Evolutionary conservation across 106 monocot genomes (phyloP), one percentile per base, ranked within the genome.

Genomic region (Phalaenopsis aphrodite): DNA sequence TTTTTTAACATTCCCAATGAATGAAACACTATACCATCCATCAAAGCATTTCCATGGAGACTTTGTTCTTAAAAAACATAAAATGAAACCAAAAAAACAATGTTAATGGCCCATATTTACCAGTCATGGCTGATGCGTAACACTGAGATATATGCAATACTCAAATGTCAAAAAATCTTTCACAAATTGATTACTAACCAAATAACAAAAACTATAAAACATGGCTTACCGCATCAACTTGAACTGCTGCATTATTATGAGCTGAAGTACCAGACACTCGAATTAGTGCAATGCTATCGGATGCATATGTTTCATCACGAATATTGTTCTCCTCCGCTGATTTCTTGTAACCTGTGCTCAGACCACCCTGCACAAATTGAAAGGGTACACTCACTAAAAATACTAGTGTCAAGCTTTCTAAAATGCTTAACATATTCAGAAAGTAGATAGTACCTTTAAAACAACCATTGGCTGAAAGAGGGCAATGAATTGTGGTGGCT

Each of bases 401-500:
- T 5, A 2, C 5, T 17, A n/a, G n/a, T n/a, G n/a, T 61, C 61
- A 61, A n/a, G 61, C 23, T 21, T 21, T 61, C 37, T 21, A 38
- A 38, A 36, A 69, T 8, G 37, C 11, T 2, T 2, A 38, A 14
- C 10, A 38, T 69, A 11, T 21, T 69, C 7, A 37, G 37, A 38
- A 69, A 37, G 23, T 38, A 30, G 39, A 3, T 69, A 52, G 17
- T 84, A 93, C 92, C 95, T 93, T 95, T 79, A 95, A 78, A 8
- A 93, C 78, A 81, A 93, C 80, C 93, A 95, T 93, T 16, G 93
- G 92, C 75, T 95, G 93, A 79, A 95, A 90, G 36, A 95, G 87
- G 21, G 93, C 89, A 85, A 91, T 81, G 82, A 95, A 93, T 36
- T 95, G 93, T 68, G 92, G 95, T 77, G 95, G 89, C 65, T 95